phyloP scores from a whole-genome alignment of 2,329 filamentous ascomycete species.

The Diaporthe caulivora region DNA sequence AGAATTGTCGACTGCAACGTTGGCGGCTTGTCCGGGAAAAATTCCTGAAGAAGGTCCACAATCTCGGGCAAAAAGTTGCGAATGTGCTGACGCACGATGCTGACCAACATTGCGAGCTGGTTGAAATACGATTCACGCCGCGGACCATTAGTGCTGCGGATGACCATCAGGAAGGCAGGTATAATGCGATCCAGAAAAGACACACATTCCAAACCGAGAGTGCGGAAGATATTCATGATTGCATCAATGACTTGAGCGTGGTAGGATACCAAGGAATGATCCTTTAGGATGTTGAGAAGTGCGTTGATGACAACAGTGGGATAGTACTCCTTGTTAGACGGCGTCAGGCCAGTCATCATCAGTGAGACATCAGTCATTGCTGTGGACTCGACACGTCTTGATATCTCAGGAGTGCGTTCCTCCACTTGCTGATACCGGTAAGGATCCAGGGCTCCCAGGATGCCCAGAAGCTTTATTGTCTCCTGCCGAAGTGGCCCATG shows the following conservation, averaged over 20 bases:
- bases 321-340: constrained; percentile 98
- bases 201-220: constrained; percentile 94
- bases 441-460: constrained; percentile 92
- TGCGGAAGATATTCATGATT: constrained; percentile 99
- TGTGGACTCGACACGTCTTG: constrained; percentile 72
- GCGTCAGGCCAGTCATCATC: constrained; percentile 97
- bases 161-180: constrained; percentile 91
- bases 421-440: constrained; percentile 97
- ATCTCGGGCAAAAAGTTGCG: constrained; percentile 90
- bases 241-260: constrained; percentile 96
- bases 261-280: constrained; percentile 88
- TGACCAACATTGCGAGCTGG: constrained; percentile 91
- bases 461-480: constrained; percentile 96
- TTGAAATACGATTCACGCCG: constrained; percentile 97
- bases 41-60: constrained; percentile 87
- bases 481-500: constrained; percentile 88
- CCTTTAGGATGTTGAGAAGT: constrained; percentile 90
- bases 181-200: constrained; percentile 95
- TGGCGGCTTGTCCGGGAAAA: constrained; percentile 81
- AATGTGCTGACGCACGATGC: constrained; percentile 96
- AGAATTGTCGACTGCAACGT: constrained; percentile 92
- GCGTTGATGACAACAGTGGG: constrained; percentile 98
- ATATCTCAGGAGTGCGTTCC: constrained; percentile 86
- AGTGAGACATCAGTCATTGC: constrained; percentile 92
- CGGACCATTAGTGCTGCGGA: constrained; percentile 81